These are phyloP conservation scores for Flaveria floridana DNA, from an alignment of 140 eudicot genomes.

Conservation along the genomic window DNA sequence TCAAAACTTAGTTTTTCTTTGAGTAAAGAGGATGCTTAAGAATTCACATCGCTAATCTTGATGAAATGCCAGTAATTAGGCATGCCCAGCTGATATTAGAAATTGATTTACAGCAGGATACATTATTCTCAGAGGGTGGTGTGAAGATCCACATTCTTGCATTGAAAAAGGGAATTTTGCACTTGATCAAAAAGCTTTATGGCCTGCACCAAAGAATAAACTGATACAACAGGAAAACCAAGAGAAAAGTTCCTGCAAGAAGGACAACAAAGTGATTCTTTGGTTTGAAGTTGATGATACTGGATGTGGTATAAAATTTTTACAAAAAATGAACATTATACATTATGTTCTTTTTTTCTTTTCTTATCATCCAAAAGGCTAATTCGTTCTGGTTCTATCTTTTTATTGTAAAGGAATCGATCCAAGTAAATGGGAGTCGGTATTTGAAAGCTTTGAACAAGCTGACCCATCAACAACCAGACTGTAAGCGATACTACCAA, in stretches of 20 bases:
- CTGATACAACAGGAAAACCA: slow-evolving; percentile 31
- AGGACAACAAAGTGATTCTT: slow-evolving; percentile 66
- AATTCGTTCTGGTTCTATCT: background rate
- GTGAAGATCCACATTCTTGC: slow-evolving; percentile 48
- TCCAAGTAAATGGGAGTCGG: slow-evolving; percentile 97
- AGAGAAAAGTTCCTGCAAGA: slow-evolving; percentile 46
- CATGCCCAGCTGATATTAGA: background rate
- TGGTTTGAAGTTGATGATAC: slow-evolving; percentile 97
- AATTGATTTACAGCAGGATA: slow-evolving; percentile 78
- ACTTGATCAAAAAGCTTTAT: slow-evolving; percentile 35
- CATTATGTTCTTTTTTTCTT: background rate
- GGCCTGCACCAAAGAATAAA: slow-evolving; percentile 21
- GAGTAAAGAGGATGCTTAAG: background rate
- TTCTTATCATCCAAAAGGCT: slow-evolving; percentile 6
- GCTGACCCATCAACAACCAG: slow-evolving; percentile 99
- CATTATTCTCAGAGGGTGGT: slow-evolving; percentile 88
- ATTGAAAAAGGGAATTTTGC: slow-evolving; percentile 32
- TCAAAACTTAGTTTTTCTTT: slow-evolving; percentile 2
- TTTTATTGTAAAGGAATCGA: slow-evolving; percentile 61
- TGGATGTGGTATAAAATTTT: slow-evolving; percentile 71
- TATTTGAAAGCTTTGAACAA: slow-evolving; percentile 97
- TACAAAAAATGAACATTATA: background rate
- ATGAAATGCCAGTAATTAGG: slow-evolving; percentile 4
- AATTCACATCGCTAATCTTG: background rate
- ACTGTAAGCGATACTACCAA: slow-evolving; percentile 48